A percentile compares a stretch with the other conserved stretches of the same genome.
Evolutionary conservation across 176 grass and related monocot genomes (phyloP).

Genomic region (Bothriochloa decipiens): DNA sequence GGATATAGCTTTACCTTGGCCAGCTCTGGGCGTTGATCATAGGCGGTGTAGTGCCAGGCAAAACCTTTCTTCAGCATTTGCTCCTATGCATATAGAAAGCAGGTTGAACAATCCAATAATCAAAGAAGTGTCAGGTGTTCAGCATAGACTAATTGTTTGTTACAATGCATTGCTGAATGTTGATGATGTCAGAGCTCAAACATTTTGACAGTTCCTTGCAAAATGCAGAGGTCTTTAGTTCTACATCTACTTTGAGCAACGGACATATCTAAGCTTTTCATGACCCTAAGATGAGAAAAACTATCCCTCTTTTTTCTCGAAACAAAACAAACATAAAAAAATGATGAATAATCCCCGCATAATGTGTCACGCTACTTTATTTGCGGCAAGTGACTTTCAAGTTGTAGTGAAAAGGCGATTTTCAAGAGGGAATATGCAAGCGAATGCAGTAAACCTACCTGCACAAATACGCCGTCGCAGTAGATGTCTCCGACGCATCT

Average conservation of each 20-base stretch:
- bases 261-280: background rate
- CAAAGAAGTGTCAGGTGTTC: background rate
- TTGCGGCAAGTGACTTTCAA: no score
- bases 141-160: background rate
- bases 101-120: background rate
- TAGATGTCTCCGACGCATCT: slow-evolving; percentile 85
- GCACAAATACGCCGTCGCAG: slow-evolving; percentile 68
- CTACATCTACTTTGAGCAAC: background rate
- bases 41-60: slow-evolving; percentile 91
- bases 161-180: background rate
- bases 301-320: background rate
- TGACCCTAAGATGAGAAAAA: background rate
- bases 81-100: slow-evolving; percentile 43
- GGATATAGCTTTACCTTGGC: slow-evolving; percentile 52
- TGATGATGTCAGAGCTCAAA: background rate
- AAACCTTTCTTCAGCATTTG: slow-evolving; percentile 96
- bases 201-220: background rate
- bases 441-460: slow-evolving; percentile 47
- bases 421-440: background rate
- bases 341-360: background rate
- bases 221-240: background rate
- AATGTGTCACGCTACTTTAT: background rate
- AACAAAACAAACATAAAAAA: background rate
- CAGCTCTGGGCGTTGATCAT: slow-evolving; percentile 80
- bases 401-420: background rate